phyloP scores from a whole-genome alignment of 2,329 filamentous ascomycete genomes.

The Cephalotrichum gorgonifer region DNA sequence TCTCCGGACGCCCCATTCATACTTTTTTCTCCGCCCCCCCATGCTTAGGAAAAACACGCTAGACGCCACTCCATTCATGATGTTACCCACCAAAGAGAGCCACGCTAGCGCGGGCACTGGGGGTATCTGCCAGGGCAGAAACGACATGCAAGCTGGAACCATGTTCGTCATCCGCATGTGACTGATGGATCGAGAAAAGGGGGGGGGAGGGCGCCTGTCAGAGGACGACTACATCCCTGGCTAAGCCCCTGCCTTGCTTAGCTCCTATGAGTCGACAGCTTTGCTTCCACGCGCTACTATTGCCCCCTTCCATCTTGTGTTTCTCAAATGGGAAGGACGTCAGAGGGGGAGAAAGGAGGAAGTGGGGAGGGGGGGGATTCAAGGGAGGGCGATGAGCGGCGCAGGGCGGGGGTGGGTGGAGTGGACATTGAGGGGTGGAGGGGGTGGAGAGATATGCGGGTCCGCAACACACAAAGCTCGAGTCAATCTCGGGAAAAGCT shows the following conservation, averaged over 20 bases:
- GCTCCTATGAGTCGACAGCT: neutral
- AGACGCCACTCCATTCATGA: neutral
- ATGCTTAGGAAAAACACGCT: neutral
- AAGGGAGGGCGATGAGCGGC: neutral
- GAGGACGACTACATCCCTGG: neutral
- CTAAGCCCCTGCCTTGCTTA: neutral
- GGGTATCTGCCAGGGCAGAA: neutral
- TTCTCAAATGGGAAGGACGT: neutral
- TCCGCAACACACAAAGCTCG: too few species aligned
- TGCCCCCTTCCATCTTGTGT: neutral
- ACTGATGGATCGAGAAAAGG: too few species aligned
- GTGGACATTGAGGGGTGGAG: neutral
- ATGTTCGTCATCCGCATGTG: neutral
- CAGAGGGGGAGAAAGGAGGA: too few species aligned
- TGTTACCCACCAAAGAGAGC: neutral
- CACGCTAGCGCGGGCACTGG: neutral
- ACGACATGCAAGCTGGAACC: neutral
- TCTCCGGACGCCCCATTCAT: neutral
- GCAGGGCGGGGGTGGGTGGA: neutral
- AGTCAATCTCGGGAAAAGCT: neutral
- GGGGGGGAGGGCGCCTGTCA: neutral
- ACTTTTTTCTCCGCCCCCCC: neutral
- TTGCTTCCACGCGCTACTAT: neutral
- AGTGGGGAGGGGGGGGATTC: neutral
- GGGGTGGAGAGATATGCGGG: too few species aligned